Percentiles rank a stretch among this genome's conserved stretches.
phyloP scores from a whole-genome alignment of 75 land plant species.

The Sequoia sempervirens region DNA sequence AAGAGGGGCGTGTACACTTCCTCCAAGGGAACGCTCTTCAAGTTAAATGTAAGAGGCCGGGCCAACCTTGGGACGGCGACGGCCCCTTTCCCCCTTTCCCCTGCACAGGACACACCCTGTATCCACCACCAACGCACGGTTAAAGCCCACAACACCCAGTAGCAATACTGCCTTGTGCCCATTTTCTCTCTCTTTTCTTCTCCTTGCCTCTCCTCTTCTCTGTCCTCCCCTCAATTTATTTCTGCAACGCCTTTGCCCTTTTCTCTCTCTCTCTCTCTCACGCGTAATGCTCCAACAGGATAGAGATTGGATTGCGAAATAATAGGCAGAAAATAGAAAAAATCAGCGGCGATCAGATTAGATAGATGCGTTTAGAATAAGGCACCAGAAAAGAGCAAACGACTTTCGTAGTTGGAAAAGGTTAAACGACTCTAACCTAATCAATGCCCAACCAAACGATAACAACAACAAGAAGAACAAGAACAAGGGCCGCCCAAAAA shows the following conservation, averaged over 20 bases:
- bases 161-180: neutral
- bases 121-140: neutral
- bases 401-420: neutral
- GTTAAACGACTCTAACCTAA: neutral
- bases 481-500: neutral
- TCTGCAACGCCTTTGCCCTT: neutral
- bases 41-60: conserved; percentile 6
- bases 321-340: neutral
- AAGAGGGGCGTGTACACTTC: conserved; percentile 58
- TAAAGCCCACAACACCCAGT: neutral
- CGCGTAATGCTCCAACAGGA: neutral
- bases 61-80: neutral
- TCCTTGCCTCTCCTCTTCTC: neutral
- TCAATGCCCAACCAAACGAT: too few species aligned
- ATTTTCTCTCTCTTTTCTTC: neutral
- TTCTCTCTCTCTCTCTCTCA: neutral
- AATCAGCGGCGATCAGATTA: neutral
- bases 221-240: too few species aligned
- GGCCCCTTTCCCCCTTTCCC: neutral
- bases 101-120: neutral
- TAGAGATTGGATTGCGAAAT: neutral
- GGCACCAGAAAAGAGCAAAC: neutral
- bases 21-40: conserved; percentile 39
- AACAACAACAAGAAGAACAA: too few species aligned
- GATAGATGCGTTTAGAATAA: neutral